phyloP scores from a whole-genome alignment of 2,329 filamentous ascomycete species.

The Paradendryphiella salina region DNA sequence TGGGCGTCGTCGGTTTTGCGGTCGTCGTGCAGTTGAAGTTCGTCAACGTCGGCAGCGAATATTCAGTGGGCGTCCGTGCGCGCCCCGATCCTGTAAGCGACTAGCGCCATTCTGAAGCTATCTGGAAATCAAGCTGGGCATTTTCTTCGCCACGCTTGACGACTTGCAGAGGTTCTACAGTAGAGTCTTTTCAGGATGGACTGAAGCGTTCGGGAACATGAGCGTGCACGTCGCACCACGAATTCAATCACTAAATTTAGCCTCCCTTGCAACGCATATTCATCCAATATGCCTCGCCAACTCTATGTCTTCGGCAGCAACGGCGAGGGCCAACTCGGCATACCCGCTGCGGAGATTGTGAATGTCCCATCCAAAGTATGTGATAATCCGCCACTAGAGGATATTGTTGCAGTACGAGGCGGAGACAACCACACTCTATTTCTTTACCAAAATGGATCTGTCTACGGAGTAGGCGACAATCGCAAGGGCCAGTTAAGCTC shows the following conservation, averaged over 20 bases:
- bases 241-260: not conserved
- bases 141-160: not conserved
- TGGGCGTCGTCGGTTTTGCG: conserved; percentile 31
- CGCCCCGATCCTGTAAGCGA: conserved; percentile 13
- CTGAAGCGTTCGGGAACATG: not conserved
- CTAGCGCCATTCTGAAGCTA: conserved; percentile 4
- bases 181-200: not conserved
- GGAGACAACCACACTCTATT: conserved; percentile 90
- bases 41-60: conserved; percentile 23
- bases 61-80: conserved; percentile 26
- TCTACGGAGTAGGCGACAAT: conserved; percentile 70
- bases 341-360: conserved; percentile 50
- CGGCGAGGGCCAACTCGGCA: conserved; percentile 56
- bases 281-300: conserved; percentile 20
- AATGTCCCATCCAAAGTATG: conserved; percentile 20
- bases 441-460: conserved; percentile 60
- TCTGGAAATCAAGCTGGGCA: not conserved
- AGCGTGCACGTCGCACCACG: not conserved
- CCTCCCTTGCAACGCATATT: not conserved
- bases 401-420: conserved; percentile 52
- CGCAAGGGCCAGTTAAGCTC: conserved; percentile 51
- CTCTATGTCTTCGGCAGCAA: conserved; percentile 58
- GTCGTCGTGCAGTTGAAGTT: conserved; percentile 32
- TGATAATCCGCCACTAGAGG: conserved; percentile 2
- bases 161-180: not conserved